A percentile compares a stretch with the other conserved stretches of the same genome.
Evolutionary conservation across 352 stramenopile species (phyloP).

Genomic region (Pythium dissimile): DNA sequence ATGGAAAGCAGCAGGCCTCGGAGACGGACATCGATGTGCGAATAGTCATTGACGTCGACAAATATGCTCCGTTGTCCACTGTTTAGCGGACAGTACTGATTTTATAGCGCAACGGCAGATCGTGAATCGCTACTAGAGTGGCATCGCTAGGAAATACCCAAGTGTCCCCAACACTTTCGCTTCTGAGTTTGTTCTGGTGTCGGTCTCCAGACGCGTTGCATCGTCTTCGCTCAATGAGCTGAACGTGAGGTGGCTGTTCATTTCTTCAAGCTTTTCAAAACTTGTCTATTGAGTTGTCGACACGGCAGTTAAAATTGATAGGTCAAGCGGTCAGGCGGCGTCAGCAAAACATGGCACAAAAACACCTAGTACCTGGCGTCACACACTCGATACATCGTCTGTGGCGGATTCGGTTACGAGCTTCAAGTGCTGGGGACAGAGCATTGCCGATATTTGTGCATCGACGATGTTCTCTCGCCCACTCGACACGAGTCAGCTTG

Average conservation of each 20-base stretch:
- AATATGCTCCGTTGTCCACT: conserved; percentile 1
- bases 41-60: too few species aligned
- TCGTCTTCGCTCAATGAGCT: not conserved
- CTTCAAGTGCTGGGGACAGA: too few species aligned
- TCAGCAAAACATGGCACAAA: too few species aligned
- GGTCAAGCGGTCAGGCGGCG: too few species aligned
- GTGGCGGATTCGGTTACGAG: too few species aligned
- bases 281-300: not conserved
- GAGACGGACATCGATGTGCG: conserved; percentile 3
- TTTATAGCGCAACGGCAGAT: conserved; percentile 8
- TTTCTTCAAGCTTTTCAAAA: not conserved
- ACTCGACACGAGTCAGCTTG: too few species aligned
- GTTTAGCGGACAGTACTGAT: not conserved
- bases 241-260: not conserved
- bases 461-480: too few species aligned
- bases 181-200: not conserved
- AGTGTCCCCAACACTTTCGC: conserved; percentile 2
- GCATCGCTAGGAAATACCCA: conserved; percentile 3
- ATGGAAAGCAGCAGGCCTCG: conserved; percentile 11
- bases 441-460: too few species aligned
- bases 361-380: too few species aligned
- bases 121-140: not conserved
- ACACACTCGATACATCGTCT: too few species aligned
- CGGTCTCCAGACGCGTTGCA: not conserved
- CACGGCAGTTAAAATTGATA: too few species aligned